These are phyloP conservation scores for Rosa rugosa DNA, from an alignment of 306 rosid genomes.

Conservation along the genomic window DNA sequence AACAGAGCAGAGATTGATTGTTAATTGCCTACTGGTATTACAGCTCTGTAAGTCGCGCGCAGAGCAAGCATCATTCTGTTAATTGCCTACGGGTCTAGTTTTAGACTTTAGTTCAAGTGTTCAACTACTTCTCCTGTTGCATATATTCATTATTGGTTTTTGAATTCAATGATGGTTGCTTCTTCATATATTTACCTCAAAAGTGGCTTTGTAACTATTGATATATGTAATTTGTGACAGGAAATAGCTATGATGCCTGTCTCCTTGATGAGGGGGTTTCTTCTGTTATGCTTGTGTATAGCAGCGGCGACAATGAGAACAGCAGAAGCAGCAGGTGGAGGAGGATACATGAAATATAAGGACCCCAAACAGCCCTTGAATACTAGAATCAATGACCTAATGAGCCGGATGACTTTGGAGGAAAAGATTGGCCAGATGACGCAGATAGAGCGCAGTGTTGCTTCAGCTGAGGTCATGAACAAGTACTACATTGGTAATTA, in stretches of 20 bases:
- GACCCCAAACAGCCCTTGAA: constrained; percentile 33
- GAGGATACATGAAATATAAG: constrained; percentile 24
- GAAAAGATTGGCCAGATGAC: constrained; percentile 47
- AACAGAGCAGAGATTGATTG: not conserved
- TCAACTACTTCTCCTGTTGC: not conserved
- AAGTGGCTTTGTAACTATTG: too few relatives aligned
- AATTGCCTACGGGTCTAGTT: not conserved
- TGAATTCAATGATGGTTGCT: not conserved
- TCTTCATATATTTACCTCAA: too few relatives aligned
- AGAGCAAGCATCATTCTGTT: too few relatives aligned
- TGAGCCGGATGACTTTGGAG: constrained; percentile 32
- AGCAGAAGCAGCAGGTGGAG: constrained; percentile 8
- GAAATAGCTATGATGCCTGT: constrained; percentile 4
- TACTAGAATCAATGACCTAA: constrained; percentile 27
- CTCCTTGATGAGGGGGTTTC: constrained; percentile 5
- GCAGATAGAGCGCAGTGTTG: constrained; percentile 33
- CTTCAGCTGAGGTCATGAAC: constrained; percentile 32
- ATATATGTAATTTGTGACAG: not conserved
- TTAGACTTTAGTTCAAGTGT: too few relatives aligned
- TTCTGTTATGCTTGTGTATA: constrained; percentile 8
- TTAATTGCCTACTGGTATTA: too few relatives aligned
- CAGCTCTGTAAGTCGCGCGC: not conserved
- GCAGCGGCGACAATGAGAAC: not conserved
- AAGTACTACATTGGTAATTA: constrained; percentile 31
- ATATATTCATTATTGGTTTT: not conserved